phyloP scores from a whole-genome alignment of 2,329 filamentous ascomycete species.

The Aspergillus ochraceoroseus region DNA sequence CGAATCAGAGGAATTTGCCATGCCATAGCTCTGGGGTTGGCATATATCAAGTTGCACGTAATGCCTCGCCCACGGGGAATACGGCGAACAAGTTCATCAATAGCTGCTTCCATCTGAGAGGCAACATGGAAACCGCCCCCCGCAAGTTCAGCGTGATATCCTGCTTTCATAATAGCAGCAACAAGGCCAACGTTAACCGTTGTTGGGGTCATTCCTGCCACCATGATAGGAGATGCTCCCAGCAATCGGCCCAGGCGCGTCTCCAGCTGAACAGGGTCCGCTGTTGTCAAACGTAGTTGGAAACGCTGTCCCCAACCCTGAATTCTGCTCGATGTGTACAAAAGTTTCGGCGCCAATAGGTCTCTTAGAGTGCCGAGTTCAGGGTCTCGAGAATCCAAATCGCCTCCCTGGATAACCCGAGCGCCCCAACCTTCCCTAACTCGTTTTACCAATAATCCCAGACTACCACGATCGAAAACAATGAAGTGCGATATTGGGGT shows the following conservation, averaged over 20 bases:
- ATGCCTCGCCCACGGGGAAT: conserved; percentile 64
- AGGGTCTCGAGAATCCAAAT: conserved; percentile 17
- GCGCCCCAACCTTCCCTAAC: conserved; percentile 17
- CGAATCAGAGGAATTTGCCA: conserved; percentile 52
- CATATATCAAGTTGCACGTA: conserved; percentile 52
- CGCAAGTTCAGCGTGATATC: conserved; percentile 46
- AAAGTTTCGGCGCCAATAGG: conserved; percentile 13
- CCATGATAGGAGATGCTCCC: conserved; percentile 79
- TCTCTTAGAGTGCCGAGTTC: conserved; percentile 19
- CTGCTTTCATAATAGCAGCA: conserved; percentile 51
- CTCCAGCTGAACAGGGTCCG: conserved; percentile 82
- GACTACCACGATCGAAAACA: conserved; percentile 20
- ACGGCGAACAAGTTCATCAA: conserved; percentile 47
- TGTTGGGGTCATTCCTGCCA: conserved; percentile 88
- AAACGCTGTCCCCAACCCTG: conserved; percentile 91
- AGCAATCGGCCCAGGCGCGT: conserved; percentile 91
- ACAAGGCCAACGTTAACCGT: conserved; percentile 72
- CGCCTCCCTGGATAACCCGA: conserved; percentile 16
- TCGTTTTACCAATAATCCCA: conserved; percentile 14
- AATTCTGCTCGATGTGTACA: conserved; percentile 65
- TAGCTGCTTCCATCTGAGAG: conserved; percentile 44
- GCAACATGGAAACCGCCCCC: conserved; percentile 50
- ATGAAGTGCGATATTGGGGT: conserved; percentile 15
- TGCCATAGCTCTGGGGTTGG: conserved; percentile 49
- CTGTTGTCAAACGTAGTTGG: conserved; percentile 77